phyloP scores from a whole-genome alignment of 345 rosid genomes.

The Hevea brasiliensis region DNA sequence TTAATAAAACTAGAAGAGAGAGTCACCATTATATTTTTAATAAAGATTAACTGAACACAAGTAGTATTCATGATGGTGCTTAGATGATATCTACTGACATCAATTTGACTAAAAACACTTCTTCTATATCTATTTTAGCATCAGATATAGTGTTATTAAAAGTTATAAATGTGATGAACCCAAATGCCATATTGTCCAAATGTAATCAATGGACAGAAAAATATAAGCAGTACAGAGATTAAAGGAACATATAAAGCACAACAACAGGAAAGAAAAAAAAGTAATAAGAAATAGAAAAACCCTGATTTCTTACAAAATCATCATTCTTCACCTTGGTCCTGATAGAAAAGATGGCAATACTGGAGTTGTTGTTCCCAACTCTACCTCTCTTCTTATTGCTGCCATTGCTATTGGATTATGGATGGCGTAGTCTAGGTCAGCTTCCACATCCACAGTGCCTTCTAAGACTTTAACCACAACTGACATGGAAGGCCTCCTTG shows the following conservation, averaged over 20 bases:
- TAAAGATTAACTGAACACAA: too few relatives aligned
- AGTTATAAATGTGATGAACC: too few relatives aligned
- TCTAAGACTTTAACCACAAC: slow-evolving; percentile 66
- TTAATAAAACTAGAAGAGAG: too few relatives aligned
- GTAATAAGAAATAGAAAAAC: background rate
- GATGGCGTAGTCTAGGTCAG: background rate
- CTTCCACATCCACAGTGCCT: slow-evolving; percentile 53
- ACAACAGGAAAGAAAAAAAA: too few relatives aligned
- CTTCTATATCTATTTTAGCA: too few relatives aligned
- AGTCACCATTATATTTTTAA: too few relatives aligned
- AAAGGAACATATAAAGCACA: background rate
- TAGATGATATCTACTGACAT: too few relatives aligned
- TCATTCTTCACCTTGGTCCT: slow-evolving; percentile 13
- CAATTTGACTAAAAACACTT: too few relatives aligned
- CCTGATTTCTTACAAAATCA: background rate
- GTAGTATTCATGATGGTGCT: too few relatives aligned
- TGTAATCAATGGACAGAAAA: too few relatives aligned
- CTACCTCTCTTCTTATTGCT: background rate
- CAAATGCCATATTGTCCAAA: too few relatives aligned
- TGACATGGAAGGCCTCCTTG: slow-evolving; percentile 68
- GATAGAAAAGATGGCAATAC: slow-evolving; percentile 3
- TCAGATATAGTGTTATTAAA: too few relatives aligned
- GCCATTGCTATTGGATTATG: slow-evolving; percentile 1
- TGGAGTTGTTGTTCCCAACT: background rate
- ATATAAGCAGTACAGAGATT: background rate